Percentiles rank a stretch among this genome's conserved stretches.
These are phyloP conservation scores for Kwoniella shivajii DNA, from an alignment of 1,284 basidiomycete species.

Conservation along the genomic window DNA sequence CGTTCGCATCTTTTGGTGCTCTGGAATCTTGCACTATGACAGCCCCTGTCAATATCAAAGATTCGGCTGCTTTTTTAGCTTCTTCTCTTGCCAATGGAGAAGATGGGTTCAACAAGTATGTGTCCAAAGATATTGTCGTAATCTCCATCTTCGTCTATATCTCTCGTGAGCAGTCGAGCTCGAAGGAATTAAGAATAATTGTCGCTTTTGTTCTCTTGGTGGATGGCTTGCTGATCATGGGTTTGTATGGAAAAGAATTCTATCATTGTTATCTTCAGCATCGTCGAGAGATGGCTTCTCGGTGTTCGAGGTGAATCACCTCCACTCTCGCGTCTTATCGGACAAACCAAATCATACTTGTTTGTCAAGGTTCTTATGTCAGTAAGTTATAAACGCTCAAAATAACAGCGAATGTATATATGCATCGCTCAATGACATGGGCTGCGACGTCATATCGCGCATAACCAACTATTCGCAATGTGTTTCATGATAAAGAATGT, in stretches of 20 bases:
- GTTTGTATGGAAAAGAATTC: background rate
- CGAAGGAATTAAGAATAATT: too few relatives aligned
- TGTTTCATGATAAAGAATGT: slow-evolving; percentile 1
- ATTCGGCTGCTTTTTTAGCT: slow-evolving; percentile 67
- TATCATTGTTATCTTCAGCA: background rate
- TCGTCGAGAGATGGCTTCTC: background rate
- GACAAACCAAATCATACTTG: background rate
- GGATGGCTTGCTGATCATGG: background rate
- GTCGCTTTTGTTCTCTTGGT: too few relatives aligned
- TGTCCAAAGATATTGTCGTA: slow-evolving; percentile 74
- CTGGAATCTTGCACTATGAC: slow-evolving; percentile 78
- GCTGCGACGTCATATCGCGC: background rate
- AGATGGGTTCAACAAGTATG: slow-evolving; percentile 62
- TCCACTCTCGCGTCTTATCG: slow-evolving; percentile 1
- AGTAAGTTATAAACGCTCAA: too few relatives aligned
- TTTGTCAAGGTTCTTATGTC: too few relatives aligned
- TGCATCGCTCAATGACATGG: too few relatives aligned
- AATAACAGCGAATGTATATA: too few relatives aligned
- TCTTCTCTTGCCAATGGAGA: slow-evolving; percentile 55
- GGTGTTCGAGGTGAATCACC: background rate
- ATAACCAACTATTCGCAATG: slow-evolving; percentile 2
- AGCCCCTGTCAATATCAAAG: slow-evolving; percentile 73
- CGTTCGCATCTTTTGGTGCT: slow-evolving; percentile 78
- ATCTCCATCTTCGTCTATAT: slow-evolving; percentile 55
- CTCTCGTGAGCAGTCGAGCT: too few relatives aligned